Evolutionary conservation across 768 basidiomycete species (phyloP).

Genomic region (Psilocybe sp.): DNA sequence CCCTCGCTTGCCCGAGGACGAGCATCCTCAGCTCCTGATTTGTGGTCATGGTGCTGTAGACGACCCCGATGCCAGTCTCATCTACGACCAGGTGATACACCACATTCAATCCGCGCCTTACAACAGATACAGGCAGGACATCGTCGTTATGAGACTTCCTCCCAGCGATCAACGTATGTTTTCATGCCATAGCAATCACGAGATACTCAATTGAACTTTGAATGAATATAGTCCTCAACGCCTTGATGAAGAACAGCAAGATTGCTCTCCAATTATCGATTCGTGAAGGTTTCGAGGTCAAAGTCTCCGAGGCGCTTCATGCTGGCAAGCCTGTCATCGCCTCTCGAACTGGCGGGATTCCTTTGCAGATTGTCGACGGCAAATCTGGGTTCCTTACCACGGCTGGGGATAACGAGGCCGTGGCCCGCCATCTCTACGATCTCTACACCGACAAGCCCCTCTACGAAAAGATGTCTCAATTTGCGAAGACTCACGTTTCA

Average conservation of each 20-base stretch:
- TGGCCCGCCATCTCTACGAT: slow-evolving; percentile 74
- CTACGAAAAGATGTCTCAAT: slow-evolving; percentile 60
- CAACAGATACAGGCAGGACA: slow-evolving; percentile 54
- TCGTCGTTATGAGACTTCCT: slow-evolving; percentile 74
- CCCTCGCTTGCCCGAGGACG: slow-evolving; percentile 40
- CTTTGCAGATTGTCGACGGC: slow-evolving; percentile 85
- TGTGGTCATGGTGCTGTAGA: slow-evolving; percentile 94
- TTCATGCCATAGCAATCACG: slow-evolving; percentile 31
- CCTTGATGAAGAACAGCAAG: slow-evolving; percentile 84
- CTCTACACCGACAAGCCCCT: slow-evolving; percentile 73
- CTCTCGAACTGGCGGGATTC: slow-evolving; percentile 86
- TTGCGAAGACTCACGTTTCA: slow-evolving; percentile 72
- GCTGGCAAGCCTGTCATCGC: slow-evolving; percentile 86
- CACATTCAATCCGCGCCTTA: slow-evolving; percentile 53
- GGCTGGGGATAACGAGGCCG: slow-evolving; percentile 69
- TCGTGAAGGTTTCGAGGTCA: slow-evolving; percentile 96
- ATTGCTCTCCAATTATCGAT: slow-evolving; percentile 90
- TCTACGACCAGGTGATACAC: slow-evolving; percentile 76
- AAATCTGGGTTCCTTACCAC: slow-evolving; percentile 85
- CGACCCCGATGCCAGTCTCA: slow-evolving; percentile 92
- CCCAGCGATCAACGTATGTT: slow-evolving; percentile 81
- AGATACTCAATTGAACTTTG: not conserved
- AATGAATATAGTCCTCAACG: slow-evolving; percentile 64
- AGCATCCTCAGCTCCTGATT: slow-evolving; percentile 72
- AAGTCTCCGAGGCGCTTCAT: slow-evolving; percentile 91